phyloP scores from a whole-genome alignment of 75 land plant species.

The Selaginella tamariscina region DNA sequence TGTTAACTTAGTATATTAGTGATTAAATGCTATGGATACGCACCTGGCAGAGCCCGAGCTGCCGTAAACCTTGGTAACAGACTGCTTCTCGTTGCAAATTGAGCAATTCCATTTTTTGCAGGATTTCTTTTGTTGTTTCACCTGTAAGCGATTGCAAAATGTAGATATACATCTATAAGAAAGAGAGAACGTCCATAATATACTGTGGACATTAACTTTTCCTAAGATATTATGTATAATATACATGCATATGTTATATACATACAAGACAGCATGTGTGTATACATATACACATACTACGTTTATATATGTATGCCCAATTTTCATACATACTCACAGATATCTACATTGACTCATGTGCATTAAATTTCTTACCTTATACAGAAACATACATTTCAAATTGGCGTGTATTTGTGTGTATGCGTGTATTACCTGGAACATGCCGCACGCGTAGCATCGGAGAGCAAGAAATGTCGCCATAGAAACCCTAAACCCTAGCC shows the following conservation, averaged over 20 bases:
- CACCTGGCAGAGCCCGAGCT: slow-evolving; percentile 42
- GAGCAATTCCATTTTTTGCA: slow-evolving; percentile 71
- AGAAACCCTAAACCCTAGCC: neutral
- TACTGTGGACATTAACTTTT: too few species aligned
- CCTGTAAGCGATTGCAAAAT: slow-evolving; percentile 28
- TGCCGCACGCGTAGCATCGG: slow-evolving; percentile 58
- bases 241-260: too few species aligned
- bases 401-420: neutral
- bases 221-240: too few species aligned
- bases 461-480: slow-evolving; percentile 48
- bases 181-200: neutral
- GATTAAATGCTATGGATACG: too few species aligned
- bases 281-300: too few species aligned
- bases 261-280: slow-evolving; percentile 7
- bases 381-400: neutral
- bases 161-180: neutral
- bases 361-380: too few species aligned
- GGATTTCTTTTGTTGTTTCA: slow-evolving; percentile 73
- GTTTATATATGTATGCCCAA: too few species aligned
- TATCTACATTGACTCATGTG: too few species aligned
- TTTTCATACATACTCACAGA: too few species aligned
- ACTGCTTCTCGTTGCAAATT: slow-evolving; percentile 66
- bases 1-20: too few species aligned
- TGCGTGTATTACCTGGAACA: slow-evolving; percentile 47
- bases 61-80: slow-evolving; percentile 45